These are phyloP conservation scores for Persicaria tinctoria DNA, from an alignment of 148 eudicot genomes.

Conservation along the genomic window DNA sequence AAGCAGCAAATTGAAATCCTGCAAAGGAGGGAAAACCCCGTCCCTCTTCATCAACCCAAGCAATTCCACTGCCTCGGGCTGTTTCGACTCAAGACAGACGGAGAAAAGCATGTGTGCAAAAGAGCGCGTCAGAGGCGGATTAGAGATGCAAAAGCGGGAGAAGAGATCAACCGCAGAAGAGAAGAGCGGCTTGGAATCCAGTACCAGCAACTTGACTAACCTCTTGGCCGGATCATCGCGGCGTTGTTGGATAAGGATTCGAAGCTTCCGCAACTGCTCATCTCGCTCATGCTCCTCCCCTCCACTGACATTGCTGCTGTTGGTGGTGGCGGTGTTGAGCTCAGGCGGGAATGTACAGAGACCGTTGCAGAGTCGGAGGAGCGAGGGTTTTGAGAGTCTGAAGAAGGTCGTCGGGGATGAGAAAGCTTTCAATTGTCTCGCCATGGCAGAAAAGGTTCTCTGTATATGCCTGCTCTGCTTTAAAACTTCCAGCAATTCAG, in stretches of 20 bases:
- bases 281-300: conserved; percentile 7
- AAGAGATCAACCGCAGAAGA: conserved; percentile 29
- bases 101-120: conserved; percentile 36
- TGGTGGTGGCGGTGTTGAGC: neutral
- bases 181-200: conserved; percentile 22
- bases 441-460: neutral
- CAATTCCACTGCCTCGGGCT: conserved; percentile 31
- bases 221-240: conserved; percentile 45
- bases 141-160: conserved; percentile 25
- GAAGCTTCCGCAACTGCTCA: conserved; percentile 40
- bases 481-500: neutral
- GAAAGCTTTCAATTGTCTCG: conserved; percentile 6
- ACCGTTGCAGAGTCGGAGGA: neutral
- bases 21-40: conserved; percentile 35
- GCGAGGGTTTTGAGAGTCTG: neutral
- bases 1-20: conserved; percentile 41
- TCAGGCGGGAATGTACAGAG: neutral
- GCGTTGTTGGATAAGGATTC: conserved; percentile 34
- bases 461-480: neutral
- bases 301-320: neutral
- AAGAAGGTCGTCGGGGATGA: neutral
- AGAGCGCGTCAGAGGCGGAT: conserved; percentile 25
- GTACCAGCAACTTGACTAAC: conserved; percentile 31
- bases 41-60: conserved; percentile 32
- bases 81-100: conserved; percentile 39